phyloP scores from a whole-genome alignment of 768 basidiomycete genomes.

The Hysterangium stoloniferum region DNA sequence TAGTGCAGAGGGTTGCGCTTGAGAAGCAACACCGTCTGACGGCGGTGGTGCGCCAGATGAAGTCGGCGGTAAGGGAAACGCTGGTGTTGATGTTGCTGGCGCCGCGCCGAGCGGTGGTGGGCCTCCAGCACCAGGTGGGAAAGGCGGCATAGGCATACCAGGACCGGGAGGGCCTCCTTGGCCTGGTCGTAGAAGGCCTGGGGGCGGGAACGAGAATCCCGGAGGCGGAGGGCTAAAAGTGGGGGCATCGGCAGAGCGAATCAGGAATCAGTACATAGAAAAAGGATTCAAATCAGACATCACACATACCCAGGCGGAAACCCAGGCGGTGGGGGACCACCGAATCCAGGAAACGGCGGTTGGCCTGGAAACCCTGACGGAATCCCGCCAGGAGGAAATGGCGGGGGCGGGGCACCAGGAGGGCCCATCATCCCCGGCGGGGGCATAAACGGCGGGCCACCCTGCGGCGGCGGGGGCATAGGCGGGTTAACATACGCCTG shows the following conservation, averaged over 20 bases:
- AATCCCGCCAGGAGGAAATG: constrained; percentile 21
- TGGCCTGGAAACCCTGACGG: constrained; percentile 22
- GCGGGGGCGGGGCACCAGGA: constrained; percentile 11
- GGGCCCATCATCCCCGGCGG: constrained; percentile 31
- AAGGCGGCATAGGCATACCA: constrained; percentile 20
- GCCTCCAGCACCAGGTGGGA: constrained; percentile 20
- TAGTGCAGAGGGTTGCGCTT: constrained; percentile 16
- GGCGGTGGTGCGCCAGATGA: constrained; percentile 20
- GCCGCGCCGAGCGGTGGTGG: constrained; percentile 23
- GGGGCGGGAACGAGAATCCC: constrained; percentile 37
- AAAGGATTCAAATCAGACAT: constrained; percentile 11
- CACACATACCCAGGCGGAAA: constrained; percentile 50
- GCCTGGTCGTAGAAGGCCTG: constrained; percentile 27
- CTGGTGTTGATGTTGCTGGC: constrained; percentile 19
- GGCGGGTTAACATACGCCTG: constrained; percentile 54
- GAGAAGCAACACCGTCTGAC: constrained; percentile 17
- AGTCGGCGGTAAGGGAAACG: constrained; percentile 12
- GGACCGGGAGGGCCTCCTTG: constrained; percentile 15
- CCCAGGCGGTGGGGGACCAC: constrained; percentile 29
- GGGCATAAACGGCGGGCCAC: constrained; percentile 24
- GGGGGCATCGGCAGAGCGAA: too few relatives aligned
- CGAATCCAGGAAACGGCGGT: constrained; percentile 32
- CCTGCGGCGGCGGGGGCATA: constrained; percentile 19
- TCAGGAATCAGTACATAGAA: constrained; percentile 12
- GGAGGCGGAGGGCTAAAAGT: constrained; percentile 41